Conservation (phyloP, 2,329 filamentous ascomycete species). For the Fusarium avenaceum region DNA sequence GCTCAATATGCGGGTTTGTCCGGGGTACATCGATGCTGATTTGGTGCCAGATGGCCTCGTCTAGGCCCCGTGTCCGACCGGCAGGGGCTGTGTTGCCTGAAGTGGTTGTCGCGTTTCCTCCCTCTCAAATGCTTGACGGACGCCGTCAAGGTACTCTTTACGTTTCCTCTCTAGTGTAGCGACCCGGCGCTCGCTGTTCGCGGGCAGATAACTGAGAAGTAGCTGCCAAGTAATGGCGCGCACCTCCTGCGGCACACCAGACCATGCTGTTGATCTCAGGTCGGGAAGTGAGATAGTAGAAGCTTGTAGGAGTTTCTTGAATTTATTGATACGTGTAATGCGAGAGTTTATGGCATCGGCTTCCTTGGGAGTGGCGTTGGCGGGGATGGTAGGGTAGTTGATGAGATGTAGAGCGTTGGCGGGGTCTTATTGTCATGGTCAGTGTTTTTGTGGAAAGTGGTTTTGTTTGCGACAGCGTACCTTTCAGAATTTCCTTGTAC, state of each 20-base stretch:
- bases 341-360: constrained; percentile 87
- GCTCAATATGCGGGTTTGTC: constrained; percentile 93
- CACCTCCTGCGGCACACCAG: constrained; percentile 92
- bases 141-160: constrained; percentile 96
- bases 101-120: constrained; percentile 62
- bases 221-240: constrained; percentile 99
- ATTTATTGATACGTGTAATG: constrained; percentile 97
- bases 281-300: constrained; percentile 90
- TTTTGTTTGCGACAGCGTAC: constrained; percentile 54
- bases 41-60: constrained; percentile 99
- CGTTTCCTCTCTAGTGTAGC: constrained; percentile 92
- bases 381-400: constrained; percentile 81
- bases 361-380: constrained; percentile 84
- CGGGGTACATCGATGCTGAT: constrained; percentile 98
- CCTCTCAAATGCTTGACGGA: constrained; percentile 79
- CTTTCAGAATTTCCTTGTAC: constrained; percentile 93
- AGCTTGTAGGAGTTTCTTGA: constrained; percentile 94
- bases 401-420: constrained; percentile 97
- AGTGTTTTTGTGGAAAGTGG: constrained; percentile 18
- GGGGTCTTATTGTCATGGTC: constrained; percentile 67
- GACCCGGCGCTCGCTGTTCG: constrained; percentile 93
- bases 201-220: constrained; percentile 92
- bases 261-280: constrained; percentile 89
- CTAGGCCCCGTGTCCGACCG: constrained; percentile 75
- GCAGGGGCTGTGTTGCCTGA: constrained; percentile 59